Percentiles rank a stretch among this genome's conserved stretches.
Conservation (phyloP, 2,329 filamentous ascomycete genomes). For the Arthroderma sp. region DNA sequence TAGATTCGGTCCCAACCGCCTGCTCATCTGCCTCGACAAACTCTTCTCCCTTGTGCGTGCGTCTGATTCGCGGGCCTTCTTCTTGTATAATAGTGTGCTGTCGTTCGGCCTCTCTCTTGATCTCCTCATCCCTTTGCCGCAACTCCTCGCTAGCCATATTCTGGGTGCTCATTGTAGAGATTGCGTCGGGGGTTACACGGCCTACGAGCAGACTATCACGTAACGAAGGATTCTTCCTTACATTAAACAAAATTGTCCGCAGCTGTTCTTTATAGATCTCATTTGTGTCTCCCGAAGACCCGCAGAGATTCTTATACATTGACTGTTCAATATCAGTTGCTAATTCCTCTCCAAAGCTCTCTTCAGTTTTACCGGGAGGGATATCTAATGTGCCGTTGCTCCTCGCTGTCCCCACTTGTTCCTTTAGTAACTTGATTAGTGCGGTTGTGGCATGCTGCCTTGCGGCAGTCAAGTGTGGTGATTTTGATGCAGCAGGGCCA, state of each 20-base stretch:
- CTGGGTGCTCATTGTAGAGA: constrained; percentile 79
- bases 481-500: constrained; percentile 24
- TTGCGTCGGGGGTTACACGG: constrained; percentile 55
- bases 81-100: constrained; percentile 67
- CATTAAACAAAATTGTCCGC: constrained; percentile 67
- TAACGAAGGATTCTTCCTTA: constrained; percentile 76
- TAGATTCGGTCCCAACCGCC: constrained; percentile 32
- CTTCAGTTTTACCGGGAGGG: constrained; percentile 49
- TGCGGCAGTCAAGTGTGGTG: constrained; percentile 45
- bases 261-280: constrained; percentile 50
- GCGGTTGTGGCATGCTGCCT: constrained; percentile 59
- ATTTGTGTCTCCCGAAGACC: constrained; percentile 39
- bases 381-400: constrained; percentile 53
- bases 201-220: constrained; percentile 61
- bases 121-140: constrained; percentile 48
- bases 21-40: constrained; percentile 62
- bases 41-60: constrained; percentile 93
- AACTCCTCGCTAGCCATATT: constrained; percentile 88
- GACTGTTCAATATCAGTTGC: constrained; percentile 69
- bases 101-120: constrained; percentile 44
- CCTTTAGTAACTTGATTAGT: constrained; percentile 55
- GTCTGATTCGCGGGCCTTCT: constrained; percentile 62
- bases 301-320: constrained; percentile 41
- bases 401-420: constrained; percentile 52
- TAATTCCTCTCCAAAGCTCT: constrained; percentile 53